Evolutionary conservation across 257 asterid species (phyloP).

Genomic region (Solanum pimpinellifolium): DNA sequence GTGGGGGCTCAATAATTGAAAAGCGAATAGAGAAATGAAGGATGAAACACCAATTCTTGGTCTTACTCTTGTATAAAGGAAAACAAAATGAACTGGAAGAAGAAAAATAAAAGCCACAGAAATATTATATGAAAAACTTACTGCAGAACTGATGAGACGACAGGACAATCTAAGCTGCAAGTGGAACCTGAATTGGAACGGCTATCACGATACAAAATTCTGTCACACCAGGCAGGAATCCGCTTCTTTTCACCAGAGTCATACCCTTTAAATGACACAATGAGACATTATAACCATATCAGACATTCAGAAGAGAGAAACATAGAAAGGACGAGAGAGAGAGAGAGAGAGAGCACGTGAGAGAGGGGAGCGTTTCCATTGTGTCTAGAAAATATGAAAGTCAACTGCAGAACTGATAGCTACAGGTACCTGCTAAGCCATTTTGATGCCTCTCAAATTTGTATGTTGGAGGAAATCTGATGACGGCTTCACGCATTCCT

Average conservation of each 20-base stretch:
- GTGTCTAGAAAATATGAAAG: neutral
- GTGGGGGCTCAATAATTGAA: neutral
- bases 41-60: neutral
- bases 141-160: constrained; percentile 65
- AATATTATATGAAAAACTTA: constrained; percentile 27
- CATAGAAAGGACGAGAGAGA: neutral
- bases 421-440: constrained; percentile 78
- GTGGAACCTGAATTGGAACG: constrained; percentile 53
- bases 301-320: constrained; percentile 3
- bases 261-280: constrained; percentile 45
- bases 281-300: constrained; percentile 4
- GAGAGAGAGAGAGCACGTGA: neutral
- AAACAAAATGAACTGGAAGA: neutral
- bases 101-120: neutral
- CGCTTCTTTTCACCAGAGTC: constrained; percentile 99
- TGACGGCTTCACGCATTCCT: constrained; percentile 96
- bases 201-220: constrained; percentile 84
- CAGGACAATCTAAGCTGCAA: constrained; percentile 91
- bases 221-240: constrained; percentile 99
- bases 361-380: neutral
- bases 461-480: constrained; percentile 91
- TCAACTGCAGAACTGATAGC: neutral
- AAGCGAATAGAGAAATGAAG: neutral
- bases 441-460: constrained; percentile 85
- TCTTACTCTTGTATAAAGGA: neutral